Evolutionary conservation across 2,329 filamentous ascomycete genomes (phyloP).

Genomic region (Cytospora chrysosperma): DNA sequence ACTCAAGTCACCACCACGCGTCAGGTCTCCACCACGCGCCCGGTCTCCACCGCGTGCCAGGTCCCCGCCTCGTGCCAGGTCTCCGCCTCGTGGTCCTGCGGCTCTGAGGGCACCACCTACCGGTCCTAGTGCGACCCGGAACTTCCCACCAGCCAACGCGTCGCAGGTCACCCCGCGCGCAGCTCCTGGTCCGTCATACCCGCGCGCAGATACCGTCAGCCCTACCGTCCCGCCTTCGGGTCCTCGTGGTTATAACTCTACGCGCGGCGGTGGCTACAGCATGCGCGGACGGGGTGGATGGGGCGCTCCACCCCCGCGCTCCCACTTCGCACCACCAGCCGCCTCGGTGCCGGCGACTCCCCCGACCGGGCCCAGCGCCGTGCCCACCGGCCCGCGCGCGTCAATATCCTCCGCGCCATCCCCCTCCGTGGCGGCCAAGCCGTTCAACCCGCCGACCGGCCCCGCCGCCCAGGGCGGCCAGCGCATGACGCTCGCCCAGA

Average conservation of each 20-base stretch:
- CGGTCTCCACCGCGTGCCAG: constrained; percentile 47
- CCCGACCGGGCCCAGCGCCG: constrained; percentile 39
- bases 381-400: constrained; percentile 50
- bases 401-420: constrained; percentile 37
- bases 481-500: constrained; percentile 51
- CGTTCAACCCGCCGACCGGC: constrained; percentile 59
- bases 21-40: constrained; percentile 30
- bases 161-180: constrained; percentile 35
- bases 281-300: constrained; percentile 43
- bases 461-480: constrained; percentile 42
- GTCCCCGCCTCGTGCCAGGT: constrained; percentile 36
- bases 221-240: constrained; percentile 53
- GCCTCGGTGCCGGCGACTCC: constrained; percentile 38
- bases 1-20: constrained; percentile 7
- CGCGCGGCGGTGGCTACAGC: constrained; percentile 43
- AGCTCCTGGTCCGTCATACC: constrained; percentile 32
- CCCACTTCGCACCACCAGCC: constrained; percentile 33
- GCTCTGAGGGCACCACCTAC: constrained; percentile 52
- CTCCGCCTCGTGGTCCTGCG: constrained; percentile 56
- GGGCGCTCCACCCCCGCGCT: constrained; percentile 21
- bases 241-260: constrained; percentile 52
- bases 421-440: constrained; percentile 41
- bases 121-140: constrained; percentile 41
- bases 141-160: constrained; percentile 38
- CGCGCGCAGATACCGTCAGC: constrained; percentile 42